Conservation (phyloP, 1,139 yeast genomes). For the Yamadazyma conglobata region DNA sequence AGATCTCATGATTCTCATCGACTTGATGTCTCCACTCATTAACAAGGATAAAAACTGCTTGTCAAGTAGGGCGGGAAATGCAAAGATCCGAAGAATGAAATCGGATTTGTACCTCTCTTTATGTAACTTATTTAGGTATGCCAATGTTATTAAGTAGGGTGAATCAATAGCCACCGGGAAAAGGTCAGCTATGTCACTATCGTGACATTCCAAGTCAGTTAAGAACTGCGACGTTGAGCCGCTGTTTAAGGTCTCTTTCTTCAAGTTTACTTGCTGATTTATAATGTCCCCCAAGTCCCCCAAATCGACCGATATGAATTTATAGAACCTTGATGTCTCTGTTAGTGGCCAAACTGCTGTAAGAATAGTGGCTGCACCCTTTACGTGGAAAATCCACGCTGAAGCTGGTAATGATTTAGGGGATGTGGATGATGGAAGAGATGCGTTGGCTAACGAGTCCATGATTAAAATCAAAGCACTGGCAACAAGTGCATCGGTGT, state of each 20-base stretch:
- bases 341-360: slow-evolving; percentile 95
- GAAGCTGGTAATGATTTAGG: slow-evolving; percentile 78
- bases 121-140: slow-evolving; percentile 80
- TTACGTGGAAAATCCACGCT: slow-evolving; percentile 96
- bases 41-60: slow-evolving; percentile 69
- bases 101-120: slow-evolving; percentile 81
- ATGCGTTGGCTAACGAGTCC: slow-evolving; percentile 93
- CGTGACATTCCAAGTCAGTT: slow-evolving; percentile 77
- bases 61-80: slow-evolving; percentile 89
- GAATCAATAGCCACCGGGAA: slow-evolving; percentile 82
- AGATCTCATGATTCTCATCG: slow-evolving; percentile 86
- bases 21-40: slow-evolving; percentile 79
- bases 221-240: slow-evolving; percentile 29
- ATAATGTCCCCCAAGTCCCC: slow-evolving; percentile 82
- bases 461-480: slow-evolving; percentile 83
- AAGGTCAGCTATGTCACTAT: slow-evolving; percentile 76
- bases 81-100: slow-evolving; percentile 81
- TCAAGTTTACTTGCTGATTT: slow-evolving; percentile 40
- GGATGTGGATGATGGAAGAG: slow-evolving; percentile 61
- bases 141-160: slow-evolving; percentile 82
- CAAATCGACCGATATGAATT: slow-evolving; percentile 73
- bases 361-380: slow-evolving; percentile 92
- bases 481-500: slow-evolving; percentile 91
- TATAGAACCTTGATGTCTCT: slow-evolving; percentile 68
- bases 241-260: slow-evolving; percentile 14